Evolutionary conservation across 164 flowering plant genomes (phyloP).

Genomic region (Litsea cubeba): DNA sequence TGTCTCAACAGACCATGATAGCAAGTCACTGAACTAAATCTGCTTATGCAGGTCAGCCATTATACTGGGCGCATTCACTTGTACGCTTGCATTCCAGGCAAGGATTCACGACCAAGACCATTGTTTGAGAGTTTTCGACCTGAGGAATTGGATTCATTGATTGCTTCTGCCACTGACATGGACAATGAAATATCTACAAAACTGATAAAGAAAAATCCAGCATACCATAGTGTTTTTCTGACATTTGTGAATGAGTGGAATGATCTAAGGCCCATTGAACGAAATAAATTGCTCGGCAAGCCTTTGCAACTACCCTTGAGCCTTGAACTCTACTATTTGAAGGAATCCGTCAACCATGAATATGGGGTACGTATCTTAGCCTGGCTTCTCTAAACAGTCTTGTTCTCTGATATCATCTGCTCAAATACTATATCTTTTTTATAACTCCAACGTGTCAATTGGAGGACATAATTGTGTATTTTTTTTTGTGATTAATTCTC

Average conservation of each 20-base stretch:
- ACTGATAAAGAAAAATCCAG: conserved; percentile 34
- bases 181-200: conserved; percentile 19
- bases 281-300: conserved; percentile 61
- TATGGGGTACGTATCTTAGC: conserved; percentile 35
- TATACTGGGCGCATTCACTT: conserved; percentile 86
- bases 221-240: conserved; percentile 33
- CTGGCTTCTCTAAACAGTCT: neutral
- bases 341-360: conserved; percentile 64
- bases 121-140: conserved; percentile 67
- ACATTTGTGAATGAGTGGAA: conserved; percentile 70
- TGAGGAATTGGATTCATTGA: conserved; percentile 56
- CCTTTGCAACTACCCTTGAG: conserved; percentile 79
- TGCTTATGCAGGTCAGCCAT: conserved; percentile 64
- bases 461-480: too few species aligned
- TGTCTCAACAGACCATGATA: neutral
- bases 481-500: too few species aligned
- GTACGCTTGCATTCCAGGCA: conserved; percentile 61
- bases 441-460: too few species aligned
- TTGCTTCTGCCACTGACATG: conserved; percentile 15
- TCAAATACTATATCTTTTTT: too few species aligned
- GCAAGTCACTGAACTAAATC: neutral
- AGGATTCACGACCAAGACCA: conserved; percentile 67
- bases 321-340: conserved; percentile 64
- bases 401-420: too few species aligned
- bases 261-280: conserved; percentile 57